Percentiles rank a stretch among this genome's conserved stretches.
Evolutionary conservation across 192 early-diverging fungal genomes (phyloP).

Genomic region (Neocallimastix lanati): DNA sequence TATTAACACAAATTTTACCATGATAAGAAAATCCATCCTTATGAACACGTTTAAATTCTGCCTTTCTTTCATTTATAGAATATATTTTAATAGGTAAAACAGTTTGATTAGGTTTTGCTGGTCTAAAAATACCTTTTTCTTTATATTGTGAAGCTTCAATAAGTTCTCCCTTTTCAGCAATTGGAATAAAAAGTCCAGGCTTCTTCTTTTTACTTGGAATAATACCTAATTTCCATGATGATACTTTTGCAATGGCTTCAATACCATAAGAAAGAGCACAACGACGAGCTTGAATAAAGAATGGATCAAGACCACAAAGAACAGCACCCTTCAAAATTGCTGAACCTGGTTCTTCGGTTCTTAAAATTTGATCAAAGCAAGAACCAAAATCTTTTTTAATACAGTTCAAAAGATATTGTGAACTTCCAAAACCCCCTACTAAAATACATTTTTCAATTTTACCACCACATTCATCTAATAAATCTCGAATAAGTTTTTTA

Average conservation of each 20-base stretch:
- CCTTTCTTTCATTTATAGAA: not conserved
- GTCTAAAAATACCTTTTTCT: not conserved
- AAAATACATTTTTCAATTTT: not conserved
- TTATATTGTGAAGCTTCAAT: not conserved
- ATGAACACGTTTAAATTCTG: not conserved
- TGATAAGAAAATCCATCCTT: not conserved
- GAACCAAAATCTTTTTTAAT: not conserved
- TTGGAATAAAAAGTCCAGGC: not conserved
- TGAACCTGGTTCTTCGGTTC: not conserved
- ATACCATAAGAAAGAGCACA: not conserved
- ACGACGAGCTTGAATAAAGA: not conserved
- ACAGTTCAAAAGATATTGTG: not conserved
- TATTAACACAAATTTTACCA: not conserved
- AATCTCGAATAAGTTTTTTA: not conserved
- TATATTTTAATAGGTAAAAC: not conserved
- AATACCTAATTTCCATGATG: not conserved
- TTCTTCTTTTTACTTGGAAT: not conserved
- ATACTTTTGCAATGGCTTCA: not conserved
- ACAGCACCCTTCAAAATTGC: conserved; percentile 2
- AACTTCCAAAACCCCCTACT: not conserved
- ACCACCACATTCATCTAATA: not conserved
- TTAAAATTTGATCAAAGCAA: not conserved
- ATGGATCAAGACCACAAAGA: not conserved
- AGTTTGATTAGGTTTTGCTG: not conserved
- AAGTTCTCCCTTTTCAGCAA: not conserved